Percentiles rank a stretch among this genome's conserved stretches.
These are phyloP conservation scores for Tuber magnatum DNA, from an alignment of 495 filamentous ascomycete species.

Conservation along the genomic window DNA sequence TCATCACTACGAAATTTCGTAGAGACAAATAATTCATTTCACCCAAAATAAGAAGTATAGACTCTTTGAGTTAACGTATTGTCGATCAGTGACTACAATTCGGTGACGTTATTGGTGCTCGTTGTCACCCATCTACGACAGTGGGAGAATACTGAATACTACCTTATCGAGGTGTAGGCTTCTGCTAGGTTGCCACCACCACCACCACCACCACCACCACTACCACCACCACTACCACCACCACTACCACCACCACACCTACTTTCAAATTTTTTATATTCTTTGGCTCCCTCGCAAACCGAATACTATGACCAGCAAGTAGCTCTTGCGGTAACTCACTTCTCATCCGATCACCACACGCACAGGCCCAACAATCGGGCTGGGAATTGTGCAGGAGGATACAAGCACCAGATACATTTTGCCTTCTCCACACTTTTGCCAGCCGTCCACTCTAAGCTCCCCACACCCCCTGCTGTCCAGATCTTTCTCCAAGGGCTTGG, in stretches of 20 bases:
- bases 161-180: too few species aligned
- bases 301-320: background rate
- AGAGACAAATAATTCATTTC: background rate
- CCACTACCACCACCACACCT: background rate
- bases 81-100: background rate
- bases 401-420: background rate
- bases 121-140: background rate
- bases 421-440: background rate
- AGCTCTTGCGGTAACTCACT: background rate
- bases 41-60: background rate
- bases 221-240: background rate
- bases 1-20: background rate
- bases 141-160: background rate
- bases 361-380: background rate
- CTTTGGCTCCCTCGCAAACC: background rate
- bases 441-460: background rate
- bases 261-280: background rate
- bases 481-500: background rate
- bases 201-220: background rate
- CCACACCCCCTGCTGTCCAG: background rate
- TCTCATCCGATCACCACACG: background rate
- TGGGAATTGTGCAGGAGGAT: background rate
- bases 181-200: background rate
- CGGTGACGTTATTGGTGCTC: background rate
- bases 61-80: background rate